phyloP scores from a whole-genome alignment of 2,329 filamentous ascomycete species.

The Sporothrix variecibatus region DNA sequence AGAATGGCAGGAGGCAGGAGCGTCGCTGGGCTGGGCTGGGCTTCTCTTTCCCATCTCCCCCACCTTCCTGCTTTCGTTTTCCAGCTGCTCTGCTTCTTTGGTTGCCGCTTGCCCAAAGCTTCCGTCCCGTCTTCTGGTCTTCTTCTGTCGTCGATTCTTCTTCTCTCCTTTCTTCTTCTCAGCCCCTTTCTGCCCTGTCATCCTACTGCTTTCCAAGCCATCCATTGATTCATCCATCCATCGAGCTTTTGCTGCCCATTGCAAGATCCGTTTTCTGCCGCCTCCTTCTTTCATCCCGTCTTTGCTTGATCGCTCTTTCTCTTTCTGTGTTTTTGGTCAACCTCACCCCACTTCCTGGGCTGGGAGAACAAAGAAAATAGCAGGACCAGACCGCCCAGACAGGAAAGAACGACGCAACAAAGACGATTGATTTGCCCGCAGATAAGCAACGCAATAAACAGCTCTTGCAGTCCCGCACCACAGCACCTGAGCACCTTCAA shows the following conservation, averaged over 20 bases:
- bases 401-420: constrained; percentile 15
- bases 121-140: neutral
- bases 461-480: neutral
- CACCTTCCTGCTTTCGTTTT: neutral
- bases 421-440: constrained; percentile 8
- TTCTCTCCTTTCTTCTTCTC: neutral
- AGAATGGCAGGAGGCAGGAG: neutral
- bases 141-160: neutral
- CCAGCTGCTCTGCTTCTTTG: neutral
- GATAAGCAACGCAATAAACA: constrained; percentile 11
- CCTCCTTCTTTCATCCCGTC: neutral
- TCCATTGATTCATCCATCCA: neutral
- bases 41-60: neutral
- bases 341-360: constrained; percentile 12
- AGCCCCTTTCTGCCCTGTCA: neutral
- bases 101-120: constrained; percentile 27
- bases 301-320: neutral
- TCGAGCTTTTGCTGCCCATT: neutral
- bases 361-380: constrained; percentile 22
- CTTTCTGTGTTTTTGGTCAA: neutral
- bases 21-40: neutral
- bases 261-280: neutral
- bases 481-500: neutral
- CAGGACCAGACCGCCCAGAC: constrained; percentile 12
- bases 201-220: neutral